phyloP scores from a whole-genome alignment of 208 protist species.

The Trypanosoma congolense region DNA sequence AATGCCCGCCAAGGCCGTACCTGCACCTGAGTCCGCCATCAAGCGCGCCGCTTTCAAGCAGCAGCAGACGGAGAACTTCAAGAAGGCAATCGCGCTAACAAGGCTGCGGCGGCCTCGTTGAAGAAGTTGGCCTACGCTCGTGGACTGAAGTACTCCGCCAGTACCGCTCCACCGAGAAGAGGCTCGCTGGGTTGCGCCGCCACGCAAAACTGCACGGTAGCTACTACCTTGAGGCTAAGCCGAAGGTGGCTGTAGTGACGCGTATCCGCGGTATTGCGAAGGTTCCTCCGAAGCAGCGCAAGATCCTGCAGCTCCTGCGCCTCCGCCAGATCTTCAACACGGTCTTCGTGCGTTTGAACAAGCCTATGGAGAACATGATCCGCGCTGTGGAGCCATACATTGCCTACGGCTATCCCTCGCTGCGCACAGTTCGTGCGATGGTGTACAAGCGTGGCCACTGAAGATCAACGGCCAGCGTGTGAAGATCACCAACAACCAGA shows the following conservation, averaged over 20 bases:
- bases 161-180: slow-evolving; percentile 91
- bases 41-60: slow-evolving; percentile 89
- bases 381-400: slow-evolving; percentile 98
- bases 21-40: slow-evolving; percentile 83
- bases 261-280: slow-evolving; percentile 99
- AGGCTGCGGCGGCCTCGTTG: slow-evolving; percentile 57
- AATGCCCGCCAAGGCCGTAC: slow-evolving; percentile 71
- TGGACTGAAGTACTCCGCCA: slow-evolving; percentile 93
- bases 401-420: slow-evolving; percentile 98
- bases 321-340: slow-evolving; percentile 99
- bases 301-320: slow-evolving; percentile 99
- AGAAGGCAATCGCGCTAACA: slow-evolving; percentile 75
- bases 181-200: slow-evolving; percentile 80
- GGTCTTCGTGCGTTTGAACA: slow-evolving; percentile 99
- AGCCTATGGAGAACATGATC: slow-evolving; percentile 99
- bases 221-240: slow-evolving; percentile 98
- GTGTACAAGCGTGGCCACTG: slow-evolving; percentile 99
- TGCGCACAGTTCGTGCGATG: slow-evolving; percentile 96
- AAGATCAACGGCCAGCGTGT: slow-evolving; percentile 98
- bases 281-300: slow-evolving; percentile 95
- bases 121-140: slow-evolving; percentile 73
- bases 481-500: slow-evolving; percentile 94
- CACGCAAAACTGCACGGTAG: slow-evolving; percentile 89
- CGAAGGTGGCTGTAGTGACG: slow-evolving; percentile 99
- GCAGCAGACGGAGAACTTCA: slow-evolving; percentile 88